Conservation (phyloP, 257 asterid genomes). For the Rehmannia glutinosa region DNA sequence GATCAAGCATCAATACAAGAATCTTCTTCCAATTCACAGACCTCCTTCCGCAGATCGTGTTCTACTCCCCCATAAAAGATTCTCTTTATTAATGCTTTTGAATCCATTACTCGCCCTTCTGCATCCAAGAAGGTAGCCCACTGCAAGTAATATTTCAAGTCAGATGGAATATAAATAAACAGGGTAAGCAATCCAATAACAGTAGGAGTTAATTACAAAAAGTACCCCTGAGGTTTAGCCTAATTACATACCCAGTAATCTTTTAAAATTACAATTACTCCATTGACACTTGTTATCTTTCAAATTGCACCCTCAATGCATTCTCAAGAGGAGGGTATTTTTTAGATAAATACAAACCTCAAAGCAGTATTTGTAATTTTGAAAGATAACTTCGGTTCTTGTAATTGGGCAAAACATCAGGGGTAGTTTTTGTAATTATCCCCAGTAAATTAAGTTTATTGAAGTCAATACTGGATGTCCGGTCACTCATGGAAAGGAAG, state of each 20-base stretch:
- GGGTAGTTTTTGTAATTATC: no score
- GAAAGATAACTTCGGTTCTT: no score
- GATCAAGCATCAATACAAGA: slow-evolving; percentile 7
- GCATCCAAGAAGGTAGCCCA: slow-evolving; percentile 85
- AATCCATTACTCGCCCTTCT: slow-evolving; percentile 78
- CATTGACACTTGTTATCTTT: no score
- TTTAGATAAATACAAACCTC: no score
- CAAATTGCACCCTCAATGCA: no score
- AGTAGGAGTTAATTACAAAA: no score
- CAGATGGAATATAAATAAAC: slow-evolving; percentile 19
- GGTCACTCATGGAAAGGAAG: neutral
- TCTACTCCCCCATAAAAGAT: slow-evolving; percentile 94
- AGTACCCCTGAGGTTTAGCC: no score
- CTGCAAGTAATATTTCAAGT: slow-evolving; percentile 39
- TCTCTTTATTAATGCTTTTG: slow-evolving; percentile 66
- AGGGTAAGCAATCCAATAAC: slow-evolving; percentile 4
- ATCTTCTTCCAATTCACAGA: slow-evolving; percentile 24
- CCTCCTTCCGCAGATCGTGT: slow-evolving; percentile 75
- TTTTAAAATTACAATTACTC: no score
- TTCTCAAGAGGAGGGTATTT: no score
- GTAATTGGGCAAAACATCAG: no score
- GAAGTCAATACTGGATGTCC: neutral
- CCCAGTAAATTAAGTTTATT: neutral
- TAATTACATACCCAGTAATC: no score
- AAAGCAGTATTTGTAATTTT: no score